Evolutionary conservation across 805 yeast species (phyloP), one percentile per base, ranked within the genome.

Genomic region (Kodamaea neixiangensis): DNA sequence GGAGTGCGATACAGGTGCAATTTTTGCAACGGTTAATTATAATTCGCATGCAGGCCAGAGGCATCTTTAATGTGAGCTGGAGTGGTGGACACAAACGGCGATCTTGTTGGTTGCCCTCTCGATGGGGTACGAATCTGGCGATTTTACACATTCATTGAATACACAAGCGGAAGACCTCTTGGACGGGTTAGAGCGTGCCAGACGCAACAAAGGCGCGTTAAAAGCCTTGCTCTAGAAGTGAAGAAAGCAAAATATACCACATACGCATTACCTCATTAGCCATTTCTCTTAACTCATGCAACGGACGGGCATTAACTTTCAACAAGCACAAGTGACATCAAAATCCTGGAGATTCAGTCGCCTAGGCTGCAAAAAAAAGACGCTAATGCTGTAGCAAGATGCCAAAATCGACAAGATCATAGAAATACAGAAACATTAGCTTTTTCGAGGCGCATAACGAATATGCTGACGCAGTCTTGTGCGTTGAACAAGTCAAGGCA

Each of bases 361-460:
- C 17, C 41, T 10, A 37, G 41, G 41, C 41, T 37, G 41, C 41
- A 37, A 37, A 37, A 37, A n/a, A 37, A 19, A 17, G 21, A 15
- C 41, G n/a, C 21, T 19, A 15, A 37, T 14, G 17, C 3, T 37
- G 41, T 37, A 25, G 31, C 22, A 10, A 37, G 21, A 18, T 37
- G 38, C 38, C 38, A 13, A 7, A 15, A 37, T 17, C 41, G n/a
- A 17, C 41, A 19, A 37, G 21, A 15, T 37, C 41, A 37, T 17
- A 7, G 21, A 37, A 37, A 17, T n/a, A 17, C n/a, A 19, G 6
- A 11, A 17, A 9, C n/a, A 37, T 20, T 19, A 18, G 21, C n/a
- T 21, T 25, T 22, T 29, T 22, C 22, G 45, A 42, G 34, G 45
- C 45, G 45, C 45, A 42, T 42, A 42, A 42, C 45, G 45, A 14